phyloP scores from a whole-genome alignment of 2,329 filamentous ascomycete genomes.

The Amphichorda felina region DNA sequence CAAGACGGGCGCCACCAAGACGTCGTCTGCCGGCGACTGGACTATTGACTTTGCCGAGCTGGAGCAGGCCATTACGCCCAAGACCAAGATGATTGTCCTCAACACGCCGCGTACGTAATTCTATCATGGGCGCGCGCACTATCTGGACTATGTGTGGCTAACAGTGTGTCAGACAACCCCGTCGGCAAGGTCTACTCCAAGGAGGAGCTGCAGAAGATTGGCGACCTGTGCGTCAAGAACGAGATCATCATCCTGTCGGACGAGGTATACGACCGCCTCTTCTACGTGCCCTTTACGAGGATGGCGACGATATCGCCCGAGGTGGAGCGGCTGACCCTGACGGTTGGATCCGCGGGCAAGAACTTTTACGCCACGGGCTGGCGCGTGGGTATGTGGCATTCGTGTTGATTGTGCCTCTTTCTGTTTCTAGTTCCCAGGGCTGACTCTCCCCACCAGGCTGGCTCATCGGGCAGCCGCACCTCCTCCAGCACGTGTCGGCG shows the following conservation, averaged over 20 bases:
- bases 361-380: slow-evolving; percentile 98
- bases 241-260: slow-evolving; percentile 89
- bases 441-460: slow-evolving; percentile 41
- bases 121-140: no score
- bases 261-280: slow-evolving; percentile 90
- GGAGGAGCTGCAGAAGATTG: slow-evolving; percentile 74
- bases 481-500: slow-evolving; percentile 84
- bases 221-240: slow-evolving; percentile 80
- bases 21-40: slow-evolving; percentile 82
- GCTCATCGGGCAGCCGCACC: slow-evolving; percentile 77
- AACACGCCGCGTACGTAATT: slow-evolving; percentile 57
- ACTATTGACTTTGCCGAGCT: slow-evolving; percentile 73
- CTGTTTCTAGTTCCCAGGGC: no score
- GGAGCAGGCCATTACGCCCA: slow-evolving; percentile 67
- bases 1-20: slow-evolving; percentile 62
- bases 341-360: slow-evolving; percentile 92
- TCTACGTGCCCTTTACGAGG: slow-evolving; percentile 89
- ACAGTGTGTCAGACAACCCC: slow-evolving; percentile 63
- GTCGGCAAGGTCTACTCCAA: slow-evolving; percentile 90
- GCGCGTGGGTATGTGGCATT: slow-evolving; percentile 64
- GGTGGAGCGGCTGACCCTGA: slow-evolving; percentile 77
- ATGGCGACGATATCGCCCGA: slow-evolving; percentile 86
- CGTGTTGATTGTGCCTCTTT: no score
- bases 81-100: slow-evolving; percentile 92
- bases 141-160: no score